Evolutionary conservation across 2,329 filamentous ascomycete genomes (phyloP).

Genomic region (Thielaviopsis musarum): DNA sequence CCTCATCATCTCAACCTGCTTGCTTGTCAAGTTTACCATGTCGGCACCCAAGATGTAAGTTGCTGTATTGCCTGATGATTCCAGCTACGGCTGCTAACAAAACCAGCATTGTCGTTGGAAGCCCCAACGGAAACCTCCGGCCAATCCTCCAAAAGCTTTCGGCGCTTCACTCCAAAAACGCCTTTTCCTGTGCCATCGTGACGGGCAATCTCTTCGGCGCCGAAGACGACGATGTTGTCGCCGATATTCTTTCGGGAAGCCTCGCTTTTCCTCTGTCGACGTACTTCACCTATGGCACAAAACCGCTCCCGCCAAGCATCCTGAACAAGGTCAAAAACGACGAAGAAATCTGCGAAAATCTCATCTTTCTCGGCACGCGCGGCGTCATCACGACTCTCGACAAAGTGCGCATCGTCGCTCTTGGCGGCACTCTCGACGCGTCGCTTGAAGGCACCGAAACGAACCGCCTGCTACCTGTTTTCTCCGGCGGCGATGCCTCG

Average conservation of each 20-base stretch:
- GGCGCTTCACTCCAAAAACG: constrained; percentile 69
- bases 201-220: constrained; percentile 66
- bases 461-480: constrained; percentile 60
- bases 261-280: constrained; percentile 64
- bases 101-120: constrained; percentile 61
- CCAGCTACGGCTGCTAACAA: constrained; percentile 7
- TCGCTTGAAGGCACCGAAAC: constrained; percentile 46
- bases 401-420: constrained; percentile 68
- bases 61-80: background rate
- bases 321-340: constrained; percentile 57
- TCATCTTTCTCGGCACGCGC: constrained; percentile 77
- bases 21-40: constrained; percentile 19
- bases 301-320: constrained; percentile 52
- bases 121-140: constrained; percentile 62
- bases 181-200: constrained; percentile 71
- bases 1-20: background rate
- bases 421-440: constrained; percentile 59
- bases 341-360: constrained; percentile 69
- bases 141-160: constrained; percentile 65
- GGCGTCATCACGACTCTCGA: constrained; percentile 80
- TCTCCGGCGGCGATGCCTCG: constrained; percentile 61
- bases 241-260: constrained; percentile 52
- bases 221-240: constrained; percentile 41
- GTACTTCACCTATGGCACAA: constrained; percentile 73
- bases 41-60: constrained; percentile 32